Conservation (phyloP, 805 yeast genomes). For the Lipomyces sp. region DNA sequence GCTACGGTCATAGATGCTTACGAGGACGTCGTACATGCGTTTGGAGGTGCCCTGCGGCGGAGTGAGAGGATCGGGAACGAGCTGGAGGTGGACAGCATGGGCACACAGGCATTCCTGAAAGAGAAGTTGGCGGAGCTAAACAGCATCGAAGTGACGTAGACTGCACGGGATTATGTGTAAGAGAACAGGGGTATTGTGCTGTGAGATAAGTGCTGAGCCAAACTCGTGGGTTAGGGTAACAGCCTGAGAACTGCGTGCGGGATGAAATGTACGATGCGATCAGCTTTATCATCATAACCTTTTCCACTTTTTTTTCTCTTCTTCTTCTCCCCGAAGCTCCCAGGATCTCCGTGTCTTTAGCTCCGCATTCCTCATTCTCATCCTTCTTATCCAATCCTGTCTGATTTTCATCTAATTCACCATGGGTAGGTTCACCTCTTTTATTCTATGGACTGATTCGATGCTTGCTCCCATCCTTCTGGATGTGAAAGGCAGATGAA, state of each 20-base stretch:
- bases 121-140: slow-evolving; percentile 13
- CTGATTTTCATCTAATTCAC: slow-evolving; percentile 26
- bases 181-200: neutral
- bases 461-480: too few species aligned
- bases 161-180: neutral
- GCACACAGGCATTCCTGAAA: slow-evolving; percentile 20
- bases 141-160: slow-evolving; percentile 11
- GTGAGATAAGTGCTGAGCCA: too few species aligned
- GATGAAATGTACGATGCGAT: neutral
- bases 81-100: slow-evolving; percentile 10
- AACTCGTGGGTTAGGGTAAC: too few species aligned
- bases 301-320: slow-evolving; percentile 22
- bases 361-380: slow-evolving; percentile 3
- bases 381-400: slow-evolving; percentile 7
- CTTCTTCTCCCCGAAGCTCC: slow-evolving; percentile 22
- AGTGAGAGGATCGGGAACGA: neutral
- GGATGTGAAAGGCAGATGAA: too few species aligned
- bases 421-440: slow-evolving; percentile 36
- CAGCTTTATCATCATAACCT: slow-evolving; percentile 12
- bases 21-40: slow-evolving; percentile 27
- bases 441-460: neutral
- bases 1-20: slow-evolving; percentile 21
- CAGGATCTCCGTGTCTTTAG: slow-evolving; percentile 13
- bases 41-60: slow-evolving; percentile 10
- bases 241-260: too few species aligned